These are phyloP conservation scores for Rhizophagus sp. DNA, from an alignment of 192 early-diverging fungal species.

Conservation along the genomic window DNA sequence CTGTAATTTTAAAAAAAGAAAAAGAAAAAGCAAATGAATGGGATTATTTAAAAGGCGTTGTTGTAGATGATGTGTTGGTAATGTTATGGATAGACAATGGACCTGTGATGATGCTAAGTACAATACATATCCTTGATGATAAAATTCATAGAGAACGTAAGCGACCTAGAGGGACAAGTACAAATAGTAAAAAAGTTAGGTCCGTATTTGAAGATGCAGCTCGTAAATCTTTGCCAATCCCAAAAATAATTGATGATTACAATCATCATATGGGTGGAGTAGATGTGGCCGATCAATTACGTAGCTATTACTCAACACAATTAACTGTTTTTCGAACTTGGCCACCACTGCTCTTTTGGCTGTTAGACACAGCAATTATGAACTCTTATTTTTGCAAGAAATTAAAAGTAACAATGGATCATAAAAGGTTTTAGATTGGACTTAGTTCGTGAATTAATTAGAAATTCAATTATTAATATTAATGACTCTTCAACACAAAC, in stretches of 20 bases:
- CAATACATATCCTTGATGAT: slow-evolving; percentile 20
- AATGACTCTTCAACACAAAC: too few relatives aligned
- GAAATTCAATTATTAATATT: neutral
- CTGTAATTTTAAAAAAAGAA: slow-evolving; percentile 10
- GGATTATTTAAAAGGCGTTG: slow-evolving; percentile 20
- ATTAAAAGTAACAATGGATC: neutral
- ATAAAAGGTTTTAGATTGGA: neutral
- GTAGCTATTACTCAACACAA: neutral
- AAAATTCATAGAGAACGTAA: neutral
- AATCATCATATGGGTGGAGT: slow-evolving; percentile 32
- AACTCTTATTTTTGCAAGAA: neutral
- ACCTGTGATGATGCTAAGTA: slow-evolving; percentile 31
- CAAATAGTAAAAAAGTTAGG: too few relatives aligned
- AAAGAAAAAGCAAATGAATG: neutral
- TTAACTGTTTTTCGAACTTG: neutral
- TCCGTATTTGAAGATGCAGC: slow-evolving; percentile 8
- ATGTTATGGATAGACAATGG: slow-evolving; percentile 33
- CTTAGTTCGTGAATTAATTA: neutral
- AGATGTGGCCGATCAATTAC: neutral
- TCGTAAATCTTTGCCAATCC: slow-evolving; percentile 28
- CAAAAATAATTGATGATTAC: slow-evolving; percentile 32
- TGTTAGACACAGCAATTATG: neutral
- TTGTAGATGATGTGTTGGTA: slow-evolving; percentile 19
- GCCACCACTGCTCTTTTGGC: neutral
- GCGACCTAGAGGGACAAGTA: slow-evolving; percentile 18